Evolutionary conservation across 805 yeast species (phyloP).

Genomic region (Metschnikowia borealis): DNA sequence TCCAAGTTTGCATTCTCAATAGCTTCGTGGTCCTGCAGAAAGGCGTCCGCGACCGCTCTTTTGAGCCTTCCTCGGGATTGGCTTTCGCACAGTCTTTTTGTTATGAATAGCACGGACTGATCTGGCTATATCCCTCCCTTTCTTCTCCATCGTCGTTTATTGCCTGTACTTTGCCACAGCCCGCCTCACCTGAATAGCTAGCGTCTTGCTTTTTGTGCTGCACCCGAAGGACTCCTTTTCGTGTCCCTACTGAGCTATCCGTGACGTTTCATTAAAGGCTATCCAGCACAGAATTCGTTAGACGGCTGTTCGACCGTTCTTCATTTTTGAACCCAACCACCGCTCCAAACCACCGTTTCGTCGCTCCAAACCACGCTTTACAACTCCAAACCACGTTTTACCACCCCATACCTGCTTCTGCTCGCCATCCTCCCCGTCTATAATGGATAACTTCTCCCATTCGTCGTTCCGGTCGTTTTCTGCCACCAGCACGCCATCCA

Average conservation of each 20-base stretch:
- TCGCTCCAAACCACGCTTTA: no score
- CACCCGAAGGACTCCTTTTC: not conserved
- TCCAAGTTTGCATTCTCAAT: not conserved
- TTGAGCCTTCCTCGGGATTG: constrained; percentile 5
- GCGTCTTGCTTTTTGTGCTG: not conserved
- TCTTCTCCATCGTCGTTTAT: not conserved
- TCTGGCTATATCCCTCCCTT: not conserved
- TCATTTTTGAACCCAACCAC: not conserved
- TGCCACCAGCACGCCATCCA: constrained; percentile 27
- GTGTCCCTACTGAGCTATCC: not conserved
- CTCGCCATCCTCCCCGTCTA: not conserved
- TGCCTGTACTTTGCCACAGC: not conserved
- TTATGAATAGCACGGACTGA: constrained; percentile 3
- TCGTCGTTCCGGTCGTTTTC: constrained; percentile 39
- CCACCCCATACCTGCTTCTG: no score
- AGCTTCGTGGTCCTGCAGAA: constrained; percentile 1
- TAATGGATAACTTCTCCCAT: constrained; percentile 19
- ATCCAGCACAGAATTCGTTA: not conserved
- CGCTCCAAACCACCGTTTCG: not conserved
- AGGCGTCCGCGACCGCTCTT: not conserved
- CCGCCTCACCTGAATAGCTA: not conserved
- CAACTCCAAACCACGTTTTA: no score
- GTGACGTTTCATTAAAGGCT: not conserved
- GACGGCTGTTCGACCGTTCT: no score
- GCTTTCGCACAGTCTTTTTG: constrained; percentile 5